These are phyloP conservation scores for Lactifluus rugatus DNA, from an alignment of 768 basidiomycete species.

Conservation along the genomic window DNA sequence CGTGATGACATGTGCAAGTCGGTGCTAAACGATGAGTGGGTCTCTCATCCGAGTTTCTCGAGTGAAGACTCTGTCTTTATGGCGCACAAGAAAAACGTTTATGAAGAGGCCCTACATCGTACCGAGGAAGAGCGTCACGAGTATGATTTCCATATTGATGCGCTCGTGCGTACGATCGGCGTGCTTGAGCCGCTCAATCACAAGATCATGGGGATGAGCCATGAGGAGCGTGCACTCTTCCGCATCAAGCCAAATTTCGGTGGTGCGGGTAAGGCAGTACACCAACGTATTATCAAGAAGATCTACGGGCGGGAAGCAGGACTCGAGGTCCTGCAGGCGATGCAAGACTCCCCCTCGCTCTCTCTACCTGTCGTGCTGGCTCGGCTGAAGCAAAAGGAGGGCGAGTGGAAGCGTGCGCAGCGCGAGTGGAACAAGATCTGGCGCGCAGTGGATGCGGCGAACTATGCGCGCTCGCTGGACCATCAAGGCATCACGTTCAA, in stretches of 20 bases:
- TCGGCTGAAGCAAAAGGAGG: constrained; percentile 91
- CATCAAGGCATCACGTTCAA: constrained; percentile 91
- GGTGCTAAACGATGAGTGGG: constrained; percentile 97
- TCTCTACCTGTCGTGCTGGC: constrained; percentile 86
- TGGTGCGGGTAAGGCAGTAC: constrained; percentile 76
- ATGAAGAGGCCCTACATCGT: constrained; percentile 93
- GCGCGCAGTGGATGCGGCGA: constrained; percentile 91
- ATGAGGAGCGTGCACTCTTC: constrained; percentile 71
- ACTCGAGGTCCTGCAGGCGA: constrained; percentile 68
- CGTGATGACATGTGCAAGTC: constrained; percentile 95
- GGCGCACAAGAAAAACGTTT: constrained; percentile 88
- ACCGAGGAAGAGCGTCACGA: constrained; percentile 98
- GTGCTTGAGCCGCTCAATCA: constrained; percentile 86
- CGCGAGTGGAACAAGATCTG: constrained; percentile 99
- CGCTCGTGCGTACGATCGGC: constrained; percentile 81
- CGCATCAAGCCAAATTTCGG: constrained; percentile 85
- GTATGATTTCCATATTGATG: constrained; percentile 98
- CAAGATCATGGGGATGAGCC: constrained; percentile 69
- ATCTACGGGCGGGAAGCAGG: constrained; percentile 87
- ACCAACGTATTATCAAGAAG: constrained; percentile 92
- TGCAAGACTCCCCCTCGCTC: constrained; percentile 86
- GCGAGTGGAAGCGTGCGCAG: constrained; percentile 97
- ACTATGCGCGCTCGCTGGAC: constrained; percentile 89
- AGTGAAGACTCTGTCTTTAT: constrained; percentile 90
- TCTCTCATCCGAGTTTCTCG: constrained; percentile 92